Conservation (phyloP, 2,329 filamentous ascomycete species). For the Talaromyces sp. region DNA sequence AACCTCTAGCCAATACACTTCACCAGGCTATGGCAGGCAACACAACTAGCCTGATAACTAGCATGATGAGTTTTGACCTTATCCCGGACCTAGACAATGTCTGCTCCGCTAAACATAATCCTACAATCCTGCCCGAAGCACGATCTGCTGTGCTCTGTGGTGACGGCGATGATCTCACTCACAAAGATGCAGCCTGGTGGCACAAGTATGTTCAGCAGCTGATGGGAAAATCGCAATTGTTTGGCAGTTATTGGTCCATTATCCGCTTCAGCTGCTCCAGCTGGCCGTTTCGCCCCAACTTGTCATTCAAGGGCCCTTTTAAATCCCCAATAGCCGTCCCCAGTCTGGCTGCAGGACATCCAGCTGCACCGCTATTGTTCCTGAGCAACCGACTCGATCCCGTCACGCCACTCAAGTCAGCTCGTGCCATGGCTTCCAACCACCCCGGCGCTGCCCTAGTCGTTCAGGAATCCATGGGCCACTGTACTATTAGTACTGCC, state of each 20-base stretch:
- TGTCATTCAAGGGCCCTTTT: neutral
- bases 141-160: neutral
- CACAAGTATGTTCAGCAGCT: neutral
- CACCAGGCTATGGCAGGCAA: neutral
- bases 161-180: neutral
- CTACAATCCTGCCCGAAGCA: neutral
- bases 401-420: neutral
- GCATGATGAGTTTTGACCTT: neutral
- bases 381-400: neutral
- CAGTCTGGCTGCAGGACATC: neutral
- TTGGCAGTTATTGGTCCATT: neutral
- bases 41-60: neutral
- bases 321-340: neutral
- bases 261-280: neutral
- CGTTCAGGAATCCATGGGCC: neutral
- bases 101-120: neutral
- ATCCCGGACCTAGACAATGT: neutral
- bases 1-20: neutral
- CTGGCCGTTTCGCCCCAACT: neutral
- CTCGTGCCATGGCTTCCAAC: neutral
- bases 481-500: neutral
- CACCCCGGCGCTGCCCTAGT: neutral
- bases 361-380: neutral
- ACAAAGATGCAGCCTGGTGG: neutral
- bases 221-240: neutral